These are phyloP conservation scores for Quercus tomentella DNA, from an alignment of 331 rosid species.

Conservation along the genomic window DNA sequence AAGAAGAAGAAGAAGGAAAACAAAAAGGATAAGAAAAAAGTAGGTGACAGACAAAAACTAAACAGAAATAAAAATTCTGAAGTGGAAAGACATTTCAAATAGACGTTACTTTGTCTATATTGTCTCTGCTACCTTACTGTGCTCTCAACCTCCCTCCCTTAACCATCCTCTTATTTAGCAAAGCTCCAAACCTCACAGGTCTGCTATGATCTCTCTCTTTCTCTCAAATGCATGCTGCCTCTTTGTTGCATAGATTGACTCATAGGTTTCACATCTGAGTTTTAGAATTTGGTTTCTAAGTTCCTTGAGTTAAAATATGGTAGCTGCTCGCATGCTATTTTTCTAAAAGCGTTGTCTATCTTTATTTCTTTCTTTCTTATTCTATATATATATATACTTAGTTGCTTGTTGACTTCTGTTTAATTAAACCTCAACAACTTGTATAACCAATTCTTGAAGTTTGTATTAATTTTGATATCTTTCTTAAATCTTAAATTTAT, in stretches of 20 bases:
- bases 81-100: conserved; percentile 36
- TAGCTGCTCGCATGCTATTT: not conserved
- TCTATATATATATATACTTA: not conserved
- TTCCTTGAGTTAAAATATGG: not conserved
- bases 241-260: not conserved
- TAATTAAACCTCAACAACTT: conserved; percentile 5
- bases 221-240: not conserved
- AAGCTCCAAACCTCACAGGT: not conserved
- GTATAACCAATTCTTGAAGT: conserved; percentile 2
- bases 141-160: conserved; percentile 29
- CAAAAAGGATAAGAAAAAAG: conserved; percentile 7
- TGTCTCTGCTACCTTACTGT: conserved; percentile 30
- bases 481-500: not conserved
- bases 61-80: conserved; percentile 16
- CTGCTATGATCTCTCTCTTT: not conserved
- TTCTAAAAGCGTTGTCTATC: not conserved
- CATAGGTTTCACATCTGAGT: not conserved
- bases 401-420: conserved; percentile 11
- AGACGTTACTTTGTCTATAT: conserved; percentile 46
- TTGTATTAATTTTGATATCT: too few relatives aligned
- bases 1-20: not conserved
- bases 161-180: not conserved
- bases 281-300: conserved; percentile 8
- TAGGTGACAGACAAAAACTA: conserved; percentile 43
- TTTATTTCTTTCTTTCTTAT: not conserved